Conservation (phyloP, 495 filamentous ascomycete species). For the Ascodesmis nigricans region DNA sequence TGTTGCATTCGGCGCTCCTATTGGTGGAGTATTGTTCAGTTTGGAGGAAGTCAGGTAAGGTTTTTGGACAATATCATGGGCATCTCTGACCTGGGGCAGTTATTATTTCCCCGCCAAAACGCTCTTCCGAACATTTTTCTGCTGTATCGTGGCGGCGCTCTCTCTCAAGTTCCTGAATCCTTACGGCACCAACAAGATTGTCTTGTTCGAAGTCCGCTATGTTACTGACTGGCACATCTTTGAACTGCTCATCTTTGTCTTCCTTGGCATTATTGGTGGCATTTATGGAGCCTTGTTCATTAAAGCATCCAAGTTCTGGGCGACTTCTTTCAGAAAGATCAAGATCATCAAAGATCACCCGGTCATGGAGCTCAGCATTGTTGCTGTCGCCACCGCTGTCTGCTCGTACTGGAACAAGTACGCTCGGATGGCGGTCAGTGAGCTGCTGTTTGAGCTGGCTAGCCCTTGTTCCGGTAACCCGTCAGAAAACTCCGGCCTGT, state of each 20-base stretch:
- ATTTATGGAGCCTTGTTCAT: constrained; percentile 79
- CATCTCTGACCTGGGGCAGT: constrained; percentile 23
- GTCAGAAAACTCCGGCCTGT: constrained; percentile 48
- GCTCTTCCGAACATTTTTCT: constrained; percentile 93
- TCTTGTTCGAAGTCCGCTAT: constrained; percentile 86
- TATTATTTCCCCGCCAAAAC: constrained; percentile 99
- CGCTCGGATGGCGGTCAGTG: constrained; percentile 71
- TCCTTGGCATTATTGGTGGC: constrained; percentile 69
- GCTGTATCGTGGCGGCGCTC: constrained; percentile 77
- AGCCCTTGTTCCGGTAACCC: constrained; percentile 49
- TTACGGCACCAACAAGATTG: constrained; percentile 89
- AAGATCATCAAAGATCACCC: constrained; percentile 60
- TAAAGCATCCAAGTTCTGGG: constrained; percentile 82
- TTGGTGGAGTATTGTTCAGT: constrained; percentile 82
- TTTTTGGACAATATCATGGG: too few relatives aligned
- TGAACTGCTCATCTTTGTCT: constrained; percentile 64
- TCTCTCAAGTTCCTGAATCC: constrained; percentile 88
- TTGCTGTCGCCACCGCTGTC: constrained; percentile 64
- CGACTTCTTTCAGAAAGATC: constrained; percentile 64
- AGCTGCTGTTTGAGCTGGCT: constrained; percentile 74
- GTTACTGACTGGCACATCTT: constrained; percentile 86
- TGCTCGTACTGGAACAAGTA: constrained; percentile 85
- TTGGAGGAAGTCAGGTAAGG: constrained; percentile 63
- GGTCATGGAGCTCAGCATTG: constrained; percentile 67
- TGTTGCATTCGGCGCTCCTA: constrained; percentile 83